Evolutionary conservation across 306 rosid genomes (phyloP), one percentile per base, ranked within the genome.

Genomic region (Quercus cerris): DNA sequence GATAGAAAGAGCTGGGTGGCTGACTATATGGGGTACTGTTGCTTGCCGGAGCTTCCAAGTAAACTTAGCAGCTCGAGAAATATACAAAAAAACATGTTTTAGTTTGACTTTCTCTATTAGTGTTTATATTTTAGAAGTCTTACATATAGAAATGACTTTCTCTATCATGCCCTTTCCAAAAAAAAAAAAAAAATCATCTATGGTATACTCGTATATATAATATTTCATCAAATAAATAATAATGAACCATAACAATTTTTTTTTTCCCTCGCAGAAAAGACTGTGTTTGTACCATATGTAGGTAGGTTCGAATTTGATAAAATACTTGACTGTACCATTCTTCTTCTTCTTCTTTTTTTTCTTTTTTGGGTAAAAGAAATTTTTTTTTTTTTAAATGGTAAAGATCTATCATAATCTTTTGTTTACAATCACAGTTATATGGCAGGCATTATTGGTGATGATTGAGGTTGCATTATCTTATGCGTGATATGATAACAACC

Each of bases 21-120:
- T 89, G 84, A 41, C 46, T 70, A 71, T 74, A 69, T 51, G 84
- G 89, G 84, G 83, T 84, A 61, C 73, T 58, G 91, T 85, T 90
- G 83, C 94, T 87, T 90, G 93, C 90, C 90, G 88, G 88, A 83
- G 86, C 85, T 73, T 86, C 86, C 77, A 92, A 89, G 90, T 90
- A 89, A 88, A 72, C 57, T 83, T 82, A 81, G 80, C 63, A 80
- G 84, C 88, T 90, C 92, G 83, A 90, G 81, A 83, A 84, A 83
- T 90, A 82, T 81, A 78, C 81, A 78, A 84, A 70, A 80, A 22
- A 64, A 33, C 68, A 5, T 81, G 19, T 78, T 74, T 12, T 11
- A 49, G 17, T 49, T 92, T 87, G 92, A 92, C 94, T 90, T 94
- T 85, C 23, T 22, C 68, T 52, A 41, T 20, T 27, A 63, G 56